phyloP scores from a whole-genome alignment of 176 grass and related monocot genomes.

The Tillandsia fasciculata region DNA sequence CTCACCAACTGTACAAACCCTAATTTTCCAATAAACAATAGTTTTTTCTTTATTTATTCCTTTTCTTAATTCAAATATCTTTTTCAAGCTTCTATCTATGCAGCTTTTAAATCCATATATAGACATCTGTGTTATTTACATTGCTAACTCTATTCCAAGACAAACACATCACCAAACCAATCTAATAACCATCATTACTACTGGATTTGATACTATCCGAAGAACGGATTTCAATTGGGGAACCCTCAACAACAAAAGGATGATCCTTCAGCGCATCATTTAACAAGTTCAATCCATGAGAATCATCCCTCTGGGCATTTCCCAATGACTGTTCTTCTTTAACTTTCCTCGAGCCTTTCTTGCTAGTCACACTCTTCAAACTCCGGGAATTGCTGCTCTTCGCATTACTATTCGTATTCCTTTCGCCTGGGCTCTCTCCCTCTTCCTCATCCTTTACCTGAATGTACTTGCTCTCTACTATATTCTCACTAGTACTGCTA shows the following conservation, averaged over 20 bases:
- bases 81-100: too few relatives aligned
- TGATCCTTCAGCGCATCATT: conserved; percentile 19
- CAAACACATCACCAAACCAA: too few relatives aligned
- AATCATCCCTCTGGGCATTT: conserved; percentile 14
- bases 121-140: too few relatives aligned
- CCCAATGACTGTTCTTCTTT: conserved; percentile 33
- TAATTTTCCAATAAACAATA: too few relatives aligned
- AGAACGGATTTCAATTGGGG: conserved; percentile 11
- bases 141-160: too few relatives aligned
- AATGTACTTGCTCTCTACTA: too few relatives aligned
- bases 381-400: conserved; percentile 20
- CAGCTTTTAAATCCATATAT: too few relatives aligned
- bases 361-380: conserved; percentile 47
- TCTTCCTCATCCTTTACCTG: conserved; percentile 33
- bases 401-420: not conserved
- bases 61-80: too few relatives aligned
- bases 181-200: too few relatives aligned
- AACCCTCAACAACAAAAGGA: conserved; percentile 26
- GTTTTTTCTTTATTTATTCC: too few relatives aligned
- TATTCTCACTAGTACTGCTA: not conserved
- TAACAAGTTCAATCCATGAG: conserved; percentile 14
- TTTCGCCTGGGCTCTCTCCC: conserved; percentile 33
- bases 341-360: conserved; percentile 38
- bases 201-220: not conserved
- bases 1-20: too few relatives aligned